Evolutionary conservation across 1,284 basidiomycete species (phyloP), one percentile per base, ranked within the genome.

Genomic region (Boletus smithii): DNA sequence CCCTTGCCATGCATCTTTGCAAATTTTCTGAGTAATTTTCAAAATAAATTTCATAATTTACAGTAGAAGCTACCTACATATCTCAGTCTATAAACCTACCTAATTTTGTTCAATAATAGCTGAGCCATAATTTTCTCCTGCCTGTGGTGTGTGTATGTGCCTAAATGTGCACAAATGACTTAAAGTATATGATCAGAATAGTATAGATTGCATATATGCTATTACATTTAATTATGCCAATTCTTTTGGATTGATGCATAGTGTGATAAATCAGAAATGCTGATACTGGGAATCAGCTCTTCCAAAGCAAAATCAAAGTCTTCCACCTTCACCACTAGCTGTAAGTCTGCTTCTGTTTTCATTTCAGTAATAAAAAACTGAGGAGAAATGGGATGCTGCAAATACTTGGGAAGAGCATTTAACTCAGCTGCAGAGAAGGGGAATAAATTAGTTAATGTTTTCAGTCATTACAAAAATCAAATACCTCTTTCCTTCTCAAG

Each of bases 361-460:
- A 98, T 75, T 63, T 95, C 91, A 4, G 89, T 79, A 5, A 98
- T 79, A 59, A 95, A 98, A 61, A 95, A 98, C 64, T 97, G 94
- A 1, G 93, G 79, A 2, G 92, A 97, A 31, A 98, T 65, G 0
- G 89, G 85, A 42, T 82, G 73, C 0, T 86, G 86, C 56, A 87
- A 58, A 40, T 71, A 54, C 2, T 70, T 61, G 3, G 71, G 66
- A 18, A 66, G 56, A 14, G 65, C 60, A 59, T 85, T 85, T 22
- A 88, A 53, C 27, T 65, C 56, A 40, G 70, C 81, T 85, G 53
- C n/a, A 36, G 27, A 44, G 11, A 18, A 44, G 49, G 22, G 39
- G 30, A 41, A 32, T 41, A 2, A 27, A 14, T 18, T 3, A 37
- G 3, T 23, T 26, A 1, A 33, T 22, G 1, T 40, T 11, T 34